Evolutionary conservation across 192 early-diverging fungal species (phyloP).

Genomic region (Rhizophagus prolifer): DNA sequence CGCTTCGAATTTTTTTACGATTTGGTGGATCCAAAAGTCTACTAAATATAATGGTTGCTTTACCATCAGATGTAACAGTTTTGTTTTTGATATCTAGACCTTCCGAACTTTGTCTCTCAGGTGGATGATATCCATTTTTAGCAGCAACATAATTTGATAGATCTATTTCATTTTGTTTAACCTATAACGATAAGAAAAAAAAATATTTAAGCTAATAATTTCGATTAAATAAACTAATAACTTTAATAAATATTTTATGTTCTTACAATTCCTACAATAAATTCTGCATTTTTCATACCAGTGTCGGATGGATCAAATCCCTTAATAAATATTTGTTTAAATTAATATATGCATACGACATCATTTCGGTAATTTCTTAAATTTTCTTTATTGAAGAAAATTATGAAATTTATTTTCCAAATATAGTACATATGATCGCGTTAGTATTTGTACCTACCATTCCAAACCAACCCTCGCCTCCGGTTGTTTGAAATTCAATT

Average conservation of each 20-base stretch:
- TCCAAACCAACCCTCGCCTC: conserved; percentile 12
- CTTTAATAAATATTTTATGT: not conserved
- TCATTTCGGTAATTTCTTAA: too few relatives aligned
- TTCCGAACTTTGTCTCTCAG: not conserved
- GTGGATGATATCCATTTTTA: not conserved
- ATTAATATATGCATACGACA: too few relatives aligned
- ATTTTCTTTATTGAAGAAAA: too few relatives aligned
- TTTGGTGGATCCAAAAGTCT: not conserved
- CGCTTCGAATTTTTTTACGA: not conserved
- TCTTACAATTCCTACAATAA: conserved; percentile 15
- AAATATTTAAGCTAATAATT: too few relatives aligned
- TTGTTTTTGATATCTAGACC: too few relatives aligned
- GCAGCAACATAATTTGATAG: conserved; percentile 3
- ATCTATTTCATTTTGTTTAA: not conserved
- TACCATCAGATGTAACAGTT: not conserved
- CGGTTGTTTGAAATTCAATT: not conserved
- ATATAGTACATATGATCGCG: too few relatives aligned
- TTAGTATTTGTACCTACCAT: not conserved
- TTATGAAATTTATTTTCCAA: too few relatives aligned
- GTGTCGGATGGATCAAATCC: conserved; percentile 10
- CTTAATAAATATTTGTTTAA: not conserved
- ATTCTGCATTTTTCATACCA: conserved; percentile 16
- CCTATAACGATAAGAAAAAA: not conserved
- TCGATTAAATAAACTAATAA: not conserved
- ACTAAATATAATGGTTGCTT: not conserved